These are phyloP conservation scores for Colletotrichum ledebouriae DNA, from an alignment of 2,329 filamentous ascomycete species.

Conservation along the genomic window DNA sequence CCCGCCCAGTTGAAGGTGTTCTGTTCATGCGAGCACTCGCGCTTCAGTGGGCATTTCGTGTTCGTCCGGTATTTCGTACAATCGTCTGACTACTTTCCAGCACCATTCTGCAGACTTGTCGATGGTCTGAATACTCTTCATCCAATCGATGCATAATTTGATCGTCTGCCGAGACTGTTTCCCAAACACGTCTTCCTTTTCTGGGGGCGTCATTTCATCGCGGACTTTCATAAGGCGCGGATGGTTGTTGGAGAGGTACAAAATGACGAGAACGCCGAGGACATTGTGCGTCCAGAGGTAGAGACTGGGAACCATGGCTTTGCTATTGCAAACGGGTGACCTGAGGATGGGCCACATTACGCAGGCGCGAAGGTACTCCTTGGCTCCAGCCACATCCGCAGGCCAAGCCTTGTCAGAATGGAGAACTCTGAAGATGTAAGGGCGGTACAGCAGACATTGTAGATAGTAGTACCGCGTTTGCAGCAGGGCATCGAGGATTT, in stretches of 20 bases:
- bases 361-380: slow-evolving; percentile 68
- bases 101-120: slow-evolving; percentile 69
- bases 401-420: slow-evolving; percentile 60
- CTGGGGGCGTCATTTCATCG: slow-evolving; percentile 45
- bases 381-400: slow-evolving; percentile 66
- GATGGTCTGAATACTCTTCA: slow-evolving; percentile 67
- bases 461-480: slow-evolving; percentile 71
- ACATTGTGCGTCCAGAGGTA: slow-evolving; percentile 75
- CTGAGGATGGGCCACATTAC: slow-evolving; percentile 72
- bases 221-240: slow-evolving; percentile 64
- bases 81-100: slow-evolving; percentile 63
- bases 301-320: slow-evolving; percentile 69
- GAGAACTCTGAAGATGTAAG: slow-evolving; percentile 71
- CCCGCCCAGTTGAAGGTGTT: too few species aligned
- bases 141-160: slow-evolving; percentile 69
- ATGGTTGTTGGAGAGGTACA: slow-evolving; percentile 67
- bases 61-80: slow-evolving; percentile 52
- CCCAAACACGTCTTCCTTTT: slow-evolving; percentile 61
- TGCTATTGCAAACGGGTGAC: slow-evolving; percentile 68
- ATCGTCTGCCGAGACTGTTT: slow-evolving; percentile 59
- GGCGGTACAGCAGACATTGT: slow-evolving; percentile 69
- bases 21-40: too few species aligned
- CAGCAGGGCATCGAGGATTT: slow-evolving; percentile 67
- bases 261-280: slow-evolving; percentile 68
- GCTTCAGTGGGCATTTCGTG: too few species aligned